Conservation (phyloP, 2,329 filamentous ascomycete genomes). For the Neofusicoccum cordaticola region DNA sequence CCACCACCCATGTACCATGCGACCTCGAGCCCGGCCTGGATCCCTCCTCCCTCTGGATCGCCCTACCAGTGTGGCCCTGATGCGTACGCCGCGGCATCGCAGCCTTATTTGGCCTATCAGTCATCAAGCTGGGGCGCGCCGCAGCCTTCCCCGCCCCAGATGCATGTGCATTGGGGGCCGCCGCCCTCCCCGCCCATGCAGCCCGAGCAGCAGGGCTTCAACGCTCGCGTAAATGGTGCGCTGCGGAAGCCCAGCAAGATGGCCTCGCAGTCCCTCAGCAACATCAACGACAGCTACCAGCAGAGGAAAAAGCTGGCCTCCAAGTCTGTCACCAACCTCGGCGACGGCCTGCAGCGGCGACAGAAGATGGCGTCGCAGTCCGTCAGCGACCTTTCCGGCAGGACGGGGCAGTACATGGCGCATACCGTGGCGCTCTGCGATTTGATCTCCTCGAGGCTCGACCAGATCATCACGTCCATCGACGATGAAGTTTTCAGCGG, state of each 20-base stretch:
- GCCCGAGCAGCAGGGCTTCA: conserved; percentile 3
- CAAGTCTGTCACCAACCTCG: conserved; percentile 3
- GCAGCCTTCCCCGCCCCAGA: not conserved
- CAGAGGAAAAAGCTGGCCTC: conserved; percentile 6
- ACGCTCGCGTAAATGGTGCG: not conserved
- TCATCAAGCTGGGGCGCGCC: too few relatives aligned
- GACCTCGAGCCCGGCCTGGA: not conserved
- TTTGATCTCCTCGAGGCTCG: conserved; percentile 60
- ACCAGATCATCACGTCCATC: conserved; percentile 68
- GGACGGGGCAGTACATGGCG: conserved; percentile 37
- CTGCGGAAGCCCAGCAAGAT: not conserved
- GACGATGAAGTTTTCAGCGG: conserved; percentile 60
- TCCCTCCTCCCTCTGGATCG: not conserved
- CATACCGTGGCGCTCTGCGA: conserved; percentile 52
- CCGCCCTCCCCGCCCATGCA: conserved; percentile 5
- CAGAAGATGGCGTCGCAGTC: conserved; percentile 9
- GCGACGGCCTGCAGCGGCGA: not conserved
- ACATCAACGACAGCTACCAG: conserved; percentile 11
- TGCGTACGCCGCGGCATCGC: not conserved
- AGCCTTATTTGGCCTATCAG: not conserved
- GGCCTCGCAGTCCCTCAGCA: conserved; percentile 10
- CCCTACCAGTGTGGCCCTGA: not conserved
- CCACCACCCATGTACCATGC: conserved; percentile 6
- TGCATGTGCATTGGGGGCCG: not conserved
- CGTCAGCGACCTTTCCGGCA: conserved; percentile 6